Evolutionary conservation across 2,329 filamentous ascomycete genomes (phyloP).

Genomic region (Colletotrichum aenigma): DNA sequence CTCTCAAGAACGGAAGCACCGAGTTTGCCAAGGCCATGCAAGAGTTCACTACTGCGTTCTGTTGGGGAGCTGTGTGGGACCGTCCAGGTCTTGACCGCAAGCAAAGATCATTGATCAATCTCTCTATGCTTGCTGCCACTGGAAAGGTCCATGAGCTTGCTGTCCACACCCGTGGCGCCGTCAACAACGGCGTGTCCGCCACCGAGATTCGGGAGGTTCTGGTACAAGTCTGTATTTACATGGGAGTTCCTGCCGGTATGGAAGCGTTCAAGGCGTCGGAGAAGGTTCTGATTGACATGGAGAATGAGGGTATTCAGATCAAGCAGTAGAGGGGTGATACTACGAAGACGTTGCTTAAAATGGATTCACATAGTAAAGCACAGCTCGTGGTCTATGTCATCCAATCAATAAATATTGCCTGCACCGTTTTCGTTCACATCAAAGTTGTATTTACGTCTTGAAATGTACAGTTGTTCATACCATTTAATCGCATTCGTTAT

Average conservation of each 20-base stretch:
- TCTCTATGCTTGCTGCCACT: slow-evolving; percentile 65
- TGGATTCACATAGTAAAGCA: background rate
- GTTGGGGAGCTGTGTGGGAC: slow-evolving; percentile 67
- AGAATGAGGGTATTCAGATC: background rate
- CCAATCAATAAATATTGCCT: background rate
- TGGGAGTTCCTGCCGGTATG: slow-evolving; percentile 37
- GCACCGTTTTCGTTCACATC: background rate
- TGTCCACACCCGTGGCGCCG: slow-evolving; percentile 63
- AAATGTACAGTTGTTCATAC: accelerated
- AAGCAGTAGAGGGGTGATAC: background rate
- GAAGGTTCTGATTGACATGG: background rate
- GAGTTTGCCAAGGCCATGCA: slow-evolving; percentile 63
- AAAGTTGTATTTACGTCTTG: background rate
- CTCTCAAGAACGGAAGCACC: slow-evolving; percentile 55
- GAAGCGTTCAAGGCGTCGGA: background rate
- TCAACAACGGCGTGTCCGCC: slow-evolving; percentile 64
- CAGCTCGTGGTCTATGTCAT: background rate
- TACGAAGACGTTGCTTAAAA: background rate
- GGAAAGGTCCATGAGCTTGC: slow-evolving; percentile 61
- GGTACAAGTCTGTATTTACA: slow-evolving; percentile 44
- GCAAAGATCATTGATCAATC: slow-evolving; percentile 65
- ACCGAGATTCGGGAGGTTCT: slow-evolving; percentile 57
- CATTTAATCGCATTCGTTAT: accelerated
- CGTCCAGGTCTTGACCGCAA: slow-evolving; percentile 64
- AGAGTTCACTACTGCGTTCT: slow-evolving; percentile 62